These are phyloP conservation scores for Penicillium taxi DNA, from an alignment of 495 filamentous ascomycete genomes.

Conservation along the genomic window DNA sequence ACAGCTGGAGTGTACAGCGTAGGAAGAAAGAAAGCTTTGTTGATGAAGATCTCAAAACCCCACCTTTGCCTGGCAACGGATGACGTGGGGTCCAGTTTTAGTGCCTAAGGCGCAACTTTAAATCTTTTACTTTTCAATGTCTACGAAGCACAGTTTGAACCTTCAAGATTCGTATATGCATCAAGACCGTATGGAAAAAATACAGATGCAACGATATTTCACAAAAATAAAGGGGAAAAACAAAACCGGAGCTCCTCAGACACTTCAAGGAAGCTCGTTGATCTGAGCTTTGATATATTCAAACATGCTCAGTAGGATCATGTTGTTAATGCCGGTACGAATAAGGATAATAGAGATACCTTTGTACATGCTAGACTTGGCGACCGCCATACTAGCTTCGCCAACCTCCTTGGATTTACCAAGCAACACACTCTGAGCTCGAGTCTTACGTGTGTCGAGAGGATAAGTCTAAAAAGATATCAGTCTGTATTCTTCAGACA, in stretches of 20 bases:
- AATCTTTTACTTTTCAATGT: too few relatives aligned
- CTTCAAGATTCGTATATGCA: constrained; percentile 23
- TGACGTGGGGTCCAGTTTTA: constrained; percentile 31
- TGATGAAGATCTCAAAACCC: constrained; percentile 27
- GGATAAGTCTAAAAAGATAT: constrained; percentile 34
- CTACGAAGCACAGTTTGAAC: too few relatives aligned
- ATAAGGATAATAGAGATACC: constrained; percentile 41
- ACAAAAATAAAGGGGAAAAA: constrained; percentile 1
- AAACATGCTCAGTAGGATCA: constrained; percentile 41
- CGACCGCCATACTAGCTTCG: constrained; percentile 35
- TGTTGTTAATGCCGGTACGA: constrained; percentile 42
- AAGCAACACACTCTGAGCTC: constrained; percentile 40
- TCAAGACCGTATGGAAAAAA: constrained; percentile 5
- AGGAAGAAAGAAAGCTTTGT: constrained; percentile 24
- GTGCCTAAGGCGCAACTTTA: constrained; percentile 26
- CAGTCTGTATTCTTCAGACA: constrained; percentile 5
- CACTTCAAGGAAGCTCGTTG: constrained; percentile 24
- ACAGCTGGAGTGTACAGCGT: constrained; percentile 8
- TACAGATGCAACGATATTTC: too few relatives aligned
- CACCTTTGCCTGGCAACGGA: constrained; percentile 27
- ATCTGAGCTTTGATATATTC: constrained; percentile 40
- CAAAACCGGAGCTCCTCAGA: constrained; percentile 7
- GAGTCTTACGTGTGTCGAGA: constrained; percentile 43
- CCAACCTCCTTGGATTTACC: constrained; percentile 40
- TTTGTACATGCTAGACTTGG: constrained; percentile 44